Evolutionary conservation across 2,329 filamentous ascomycete species (phyloP), one percentile per base, ranked within the genome.

Genomic region (Orbilia blumenaviensis): DNA sequence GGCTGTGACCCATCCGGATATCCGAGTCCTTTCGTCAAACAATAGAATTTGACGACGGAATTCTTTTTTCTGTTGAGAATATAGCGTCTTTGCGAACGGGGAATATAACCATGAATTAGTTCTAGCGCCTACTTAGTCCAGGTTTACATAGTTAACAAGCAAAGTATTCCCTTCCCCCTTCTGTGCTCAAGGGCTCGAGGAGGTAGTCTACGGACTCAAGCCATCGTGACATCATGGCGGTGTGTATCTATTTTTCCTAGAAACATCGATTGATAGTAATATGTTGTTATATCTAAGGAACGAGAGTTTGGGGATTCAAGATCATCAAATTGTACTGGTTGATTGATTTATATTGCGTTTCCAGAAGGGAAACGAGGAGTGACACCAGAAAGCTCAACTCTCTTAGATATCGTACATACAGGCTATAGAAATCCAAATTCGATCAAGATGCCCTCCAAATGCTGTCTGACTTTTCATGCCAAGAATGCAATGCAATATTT

Each of bases 331-430:
- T n/a, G n/a, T n/a, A n/a, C n/a, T n/a, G n/a, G n/a, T n/a, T 34
- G 32, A 56, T 56, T 52, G 18, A 32, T 61, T 62, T 27, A 14
- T 62, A 46, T 62, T 66, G 48, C 23, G 23, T 66, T 16, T 52
- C 41, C 54, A 34, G 50, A 41, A 46, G 12, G 25, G 32, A 52
- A 52, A 48, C 58, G 34, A 25, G 29, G 27, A 46, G 60, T 66
- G 52, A 66, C 62, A 67, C 38, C 34, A 74, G 69, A 74, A 66
- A 74, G 69, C 36, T 74, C 69, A 74, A 74, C 69, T 74, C 54
- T 66, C 69, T 62, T 61, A 60, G 56, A 63, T 61, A 61, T 69
- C 64, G 42, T 64, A 72, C 46, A 36, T 74, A 74, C 54, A 74
- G 61, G 54, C 61, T 56, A 66, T 32, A 58, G n/a, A n/a, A 66